Percentiles rank a stretch among this genome's conserved stretches.
phyloP scores from a whole-genome alignment of 2,329 filamentous ascomycete species.

The Trichoderma semiorbis region DNA sequence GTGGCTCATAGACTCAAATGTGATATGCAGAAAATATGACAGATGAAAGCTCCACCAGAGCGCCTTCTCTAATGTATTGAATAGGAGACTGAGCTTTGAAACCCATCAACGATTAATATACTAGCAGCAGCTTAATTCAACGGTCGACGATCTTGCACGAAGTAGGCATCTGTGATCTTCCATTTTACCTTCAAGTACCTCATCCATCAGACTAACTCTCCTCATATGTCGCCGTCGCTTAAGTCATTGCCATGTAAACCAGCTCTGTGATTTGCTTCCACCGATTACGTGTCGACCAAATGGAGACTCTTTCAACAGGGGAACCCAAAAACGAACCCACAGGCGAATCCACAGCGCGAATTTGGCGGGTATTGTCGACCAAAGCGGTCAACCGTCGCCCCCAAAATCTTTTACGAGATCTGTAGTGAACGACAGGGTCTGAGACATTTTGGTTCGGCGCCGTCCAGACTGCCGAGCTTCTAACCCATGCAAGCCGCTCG shows the following conservation, averaged over 20 bases:
- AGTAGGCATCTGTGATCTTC: background rate
- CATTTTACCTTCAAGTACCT: background rate
- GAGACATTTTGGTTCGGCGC: background rate
- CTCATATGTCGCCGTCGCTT: background rate
- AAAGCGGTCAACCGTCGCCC: background rate
- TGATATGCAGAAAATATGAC: background rate
- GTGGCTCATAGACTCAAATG: background rate
- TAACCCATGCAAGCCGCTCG: conserved; percentile 10
- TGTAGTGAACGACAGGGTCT: background rate
- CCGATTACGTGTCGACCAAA: background rate
- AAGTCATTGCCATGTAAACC: background rate
- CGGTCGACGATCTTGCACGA: background rate
- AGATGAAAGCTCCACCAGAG: background rate
- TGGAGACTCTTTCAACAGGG: background rate
- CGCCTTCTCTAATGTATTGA: background rate
- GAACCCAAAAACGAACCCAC: background rate
- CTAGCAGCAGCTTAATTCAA: background rate
- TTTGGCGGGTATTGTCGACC: background rate
- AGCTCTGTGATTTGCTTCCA: background rate
- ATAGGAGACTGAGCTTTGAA: background rate
- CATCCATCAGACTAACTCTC: background rate
- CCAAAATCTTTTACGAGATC: background rate
- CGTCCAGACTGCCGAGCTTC: background rate
- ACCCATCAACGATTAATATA: background rate
- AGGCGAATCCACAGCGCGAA: background rate